A percentile compares a stretch with the other conserved stretches of the same genome.
These are phyloP conservation scores for Pulicaria dysenterica DNA, from an alignment of 129 eudicot genomes.

Conservation along the genomic window DNA sequence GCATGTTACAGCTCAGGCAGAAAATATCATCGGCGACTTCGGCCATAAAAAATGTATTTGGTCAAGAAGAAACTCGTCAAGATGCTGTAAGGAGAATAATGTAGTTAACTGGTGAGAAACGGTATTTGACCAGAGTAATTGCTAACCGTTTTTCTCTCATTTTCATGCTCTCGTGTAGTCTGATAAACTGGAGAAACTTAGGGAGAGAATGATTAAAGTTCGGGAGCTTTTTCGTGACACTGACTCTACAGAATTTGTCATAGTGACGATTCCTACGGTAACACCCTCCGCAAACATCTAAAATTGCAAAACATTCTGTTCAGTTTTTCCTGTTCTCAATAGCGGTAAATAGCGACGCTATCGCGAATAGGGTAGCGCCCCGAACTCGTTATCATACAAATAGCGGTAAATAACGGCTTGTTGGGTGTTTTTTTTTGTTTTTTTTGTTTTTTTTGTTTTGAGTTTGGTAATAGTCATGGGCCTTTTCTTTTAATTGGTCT, in stretches of 20 bases:
- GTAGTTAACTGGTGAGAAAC: not conserved
- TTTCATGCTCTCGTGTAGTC: slow-evolving; percentile 47
- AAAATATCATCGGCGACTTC: slow-evolving; percentile 90
- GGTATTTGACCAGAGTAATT: not conserved
- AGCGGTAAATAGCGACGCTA: too few species aligned
- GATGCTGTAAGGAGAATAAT: slow-evolving; percentile 62
- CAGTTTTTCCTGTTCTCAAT: too few species aligned
- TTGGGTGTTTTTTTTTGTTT: too few species aligned
- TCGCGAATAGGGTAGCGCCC: too few species aligned
- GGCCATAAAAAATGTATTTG: slow-evolving; percentile 90
- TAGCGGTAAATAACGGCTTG: too few species aligned
- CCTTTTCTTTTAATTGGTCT: too few species aligned
- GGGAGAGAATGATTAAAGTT: slow-evolving; percentile 93
- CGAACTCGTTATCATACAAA: too few species aligned
- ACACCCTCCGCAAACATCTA: not conserved
- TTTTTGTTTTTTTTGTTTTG: too few species aligned
- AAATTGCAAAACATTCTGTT: not conserved
- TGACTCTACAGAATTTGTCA: slow-evolving; percentile 84
- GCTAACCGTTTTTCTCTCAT: not conserved
- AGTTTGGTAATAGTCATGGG: too few species aligned
- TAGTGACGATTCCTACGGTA: slow-evolving; percentile 98
- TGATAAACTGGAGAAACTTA: slow-evolving; percentile 67
- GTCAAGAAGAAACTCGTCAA: slow-evolving; percentile 59
- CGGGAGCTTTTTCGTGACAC: slow-evolving; percentile 94
- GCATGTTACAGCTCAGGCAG: slow-evolving; percentile 65